Percentiles rank a stretch among this genome's conserved stretches.
Evolutionary conservation across 1,284 basidiomycete genomes (phyloP).

Genomic region (Gomphus bonarii): DNA sequence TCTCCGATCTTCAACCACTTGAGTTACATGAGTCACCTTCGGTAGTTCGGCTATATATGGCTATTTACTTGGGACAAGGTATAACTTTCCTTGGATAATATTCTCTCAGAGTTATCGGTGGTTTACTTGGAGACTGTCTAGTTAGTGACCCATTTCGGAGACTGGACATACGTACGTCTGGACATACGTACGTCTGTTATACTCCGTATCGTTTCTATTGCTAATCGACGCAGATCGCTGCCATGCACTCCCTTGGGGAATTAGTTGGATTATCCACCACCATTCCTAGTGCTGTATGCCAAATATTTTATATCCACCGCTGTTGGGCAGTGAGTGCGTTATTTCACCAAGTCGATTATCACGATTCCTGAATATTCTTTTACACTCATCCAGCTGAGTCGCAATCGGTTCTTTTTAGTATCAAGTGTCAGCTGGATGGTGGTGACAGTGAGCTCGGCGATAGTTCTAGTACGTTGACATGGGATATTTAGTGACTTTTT

Average conservation of each 20-base stretch:
- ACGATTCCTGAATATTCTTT: background rate
- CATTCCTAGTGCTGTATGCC: conserved; percentile 2
- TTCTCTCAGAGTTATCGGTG: background rate
- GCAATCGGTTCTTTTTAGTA: conserved; percentile 3
- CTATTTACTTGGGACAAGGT: conserved; percentile 5
- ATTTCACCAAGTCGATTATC: background rate
- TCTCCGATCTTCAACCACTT: no score
- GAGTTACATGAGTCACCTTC: background rate
- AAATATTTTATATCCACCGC: conserved; percentile 6
- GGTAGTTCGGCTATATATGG: conserved; percentile 3
- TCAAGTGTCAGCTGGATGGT: background rate
- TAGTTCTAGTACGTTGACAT: background rate
- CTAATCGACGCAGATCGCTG: background rate
- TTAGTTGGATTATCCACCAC: background rate
- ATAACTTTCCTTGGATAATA: background rate
- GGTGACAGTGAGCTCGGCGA: conserved; percentile 2
- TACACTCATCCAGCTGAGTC: conserved; percentile 1
- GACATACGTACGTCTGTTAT: no score
- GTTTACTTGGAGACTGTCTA: background rate
- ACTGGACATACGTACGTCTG: conserved; percentile 5
- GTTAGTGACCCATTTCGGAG: conserved; percentile 2
- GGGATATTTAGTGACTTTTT: background rate
- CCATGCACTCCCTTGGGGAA: background rate
- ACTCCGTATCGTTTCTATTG: background rate
- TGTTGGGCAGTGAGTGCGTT: conserved; percentile 2